Base-by-base conservation (phyloP, 805 yeast species). In the Danielozyma ontarioensis region DNA sequence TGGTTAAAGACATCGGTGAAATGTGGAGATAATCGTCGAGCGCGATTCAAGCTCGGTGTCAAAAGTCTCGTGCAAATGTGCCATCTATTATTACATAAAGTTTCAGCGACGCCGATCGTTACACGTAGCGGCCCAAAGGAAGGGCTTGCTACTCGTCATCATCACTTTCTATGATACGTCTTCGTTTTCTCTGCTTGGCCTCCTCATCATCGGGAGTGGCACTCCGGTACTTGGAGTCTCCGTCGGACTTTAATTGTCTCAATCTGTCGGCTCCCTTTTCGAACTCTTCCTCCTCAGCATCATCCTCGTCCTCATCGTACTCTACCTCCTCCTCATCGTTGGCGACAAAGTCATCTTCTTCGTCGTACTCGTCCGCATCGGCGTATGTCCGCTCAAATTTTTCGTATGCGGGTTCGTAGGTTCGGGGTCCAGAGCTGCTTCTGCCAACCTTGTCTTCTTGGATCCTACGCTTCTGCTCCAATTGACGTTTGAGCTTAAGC, bases 401-500 rank as follows among this genome's bases (percentile, higher is more conserved):
- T 38, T 62, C 68, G 45, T 63, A 65, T 2, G 67, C 55, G 2
- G 68, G 59, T 27, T 57, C 65, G 17, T 54, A 45, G 17, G 46
- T 49, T 35, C 37, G 39, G 8, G 27, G 27, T 13, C 27, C 15
- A 2, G 46, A 39, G 5, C 39, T 63, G 7, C 67, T 58, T 31
- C 80, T 64, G 34, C 75, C 82, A 33, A 69, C 42, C 41, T 75
- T 65, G 50, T 80, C 89, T 37, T 72, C 79, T 44, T 77, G 79
- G 41, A 69, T 61, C 37, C 74, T 74, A 48, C 76, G 58, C 45
- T 71, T 72, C 38, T 74, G 72, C 57, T 78, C 82, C 48, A 83
- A 67, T 59, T 82, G 80, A 41, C 79, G 80, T 55, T 75, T 79
- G 46, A 80, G 65, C 38, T 76, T 72, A 48, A 77, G 78, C 14